Conservation (phyloP, 2,329 filamentous ascomycete species). For the Sphaceloma murrayae region DNA sequence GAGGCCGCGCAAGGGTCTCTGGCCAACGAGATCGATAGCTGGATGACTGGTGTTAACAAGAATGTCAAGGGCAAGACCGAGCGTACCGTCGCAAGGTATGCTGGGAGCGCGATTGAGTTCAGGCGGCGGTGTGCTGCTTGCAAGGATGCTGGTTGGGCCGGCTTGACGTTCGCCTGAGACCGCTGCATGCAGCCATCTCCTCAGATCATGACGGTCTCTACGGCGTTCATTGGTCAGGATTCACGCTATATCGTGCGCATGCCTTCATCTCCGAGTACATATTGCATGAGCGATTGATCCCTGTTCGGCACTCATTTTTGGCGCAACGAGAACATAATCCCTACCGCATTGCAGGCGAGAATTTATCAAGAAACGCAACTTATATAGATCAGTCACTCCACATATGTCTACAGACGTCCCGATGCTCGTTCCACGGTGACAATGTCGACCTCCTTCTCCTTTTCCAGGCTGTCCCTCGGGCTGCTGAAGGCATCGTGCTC, state of each 20-base stretch:
- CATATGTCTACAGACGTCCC: too few relatives aligned
- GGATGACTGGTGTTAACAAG: conserved; percentile 49
- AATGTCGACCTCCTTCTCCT: not conserved
- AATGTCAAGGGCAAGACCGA: conserved; percentile 41
- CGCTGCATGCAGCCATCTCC: too few relatives aligned
- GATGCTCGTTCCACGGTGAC: not conserved
- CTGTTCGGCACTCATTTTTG: too few relatives aligned
- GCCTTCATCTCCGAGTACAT: too few relatives aligned
- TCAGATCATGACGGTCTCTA: too few relatives aligned
- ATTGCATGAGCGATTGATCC: too few relatives aligned
- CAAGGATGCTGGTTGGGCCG: conserved; percentile 22
- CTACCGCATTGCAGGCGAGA: too few relatives aligned
- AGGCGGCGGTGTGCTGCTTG: conserved; percentile 28
- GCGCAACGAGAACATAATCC: too few relatives aligned
- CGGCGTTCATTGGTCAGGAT: too few relatives aligned
- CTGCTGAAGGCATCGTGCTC: conserved; percentile 1
- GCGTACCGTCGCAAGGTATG: conserved; percentile 40
- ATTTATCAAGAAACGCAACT: too few relatives aligned
- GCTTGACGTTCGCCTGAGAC: conserved; percentile 21
- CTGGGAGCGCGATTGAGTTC: conserved; percentile 38
- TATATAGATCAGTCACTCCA: too few relatives aligned
- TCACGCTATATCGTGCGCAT: too few relatives aligned
- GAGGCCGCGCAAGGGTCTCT: conserved; percentile 38
- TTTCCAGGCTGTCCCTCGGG: conserved; percentile 2
- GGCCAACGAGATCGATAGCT: conserved; percentile 42